Evolutionary conservation across 73 alveolate genomes (phyloP), one percentile per base, ranked within the genome.

Genomic region (Paramecium sexaurelia): DNA sequence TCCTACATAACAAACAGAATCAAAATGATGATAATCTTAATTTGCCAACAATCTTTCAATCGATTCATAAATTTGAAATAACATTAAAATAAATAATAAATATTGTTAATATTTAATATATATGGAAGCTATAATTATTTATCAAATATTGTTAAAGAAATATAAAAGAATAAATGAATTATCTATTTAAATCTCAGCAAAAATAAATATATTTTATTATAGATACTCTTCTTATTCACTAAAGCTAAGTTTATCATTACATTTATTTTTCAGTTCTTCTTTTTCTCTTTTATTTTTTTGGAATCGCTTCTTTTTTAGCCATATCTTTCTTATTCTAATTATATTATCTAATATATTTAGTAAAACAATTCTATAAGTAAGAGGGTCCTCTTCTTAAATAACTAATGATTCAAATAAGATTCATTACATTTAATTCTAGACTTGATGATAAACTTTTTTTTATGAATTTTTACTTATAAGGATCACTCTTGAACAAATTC

Each of bases 21-120:
- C 84, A 66, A 66, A 20, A 66, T 66, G 45, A 33, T 66, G 84
- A 33, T 66, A 22, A 66, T 57, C 82, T 57, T 57, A 29, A 22
- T 57, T 57, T 0, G 35, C 35, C 3, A 57, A 22, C 35, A 57
- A 29, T 57, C 19, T 57, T 9, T 26, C 40, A 57, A 57, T 66
- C 26, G 84, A 24, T 20, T 66, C 84, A 51, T 51, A 51, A 51
- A 51, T 51, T 51, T 51, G 27, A 51, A 51, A 15, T 51, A 51
- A 6, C 67, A 51, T 51, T n/a, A 51, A 51, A 51, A 51, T 51
- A 51, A 35, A 35, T 35, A 4, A 35, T 35, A 35, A 4, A 35
- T 35, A 35, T 35, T 35, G 2, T 4, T 35, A 35, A 35, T 35
- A n/a, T n/a, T n/a, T n/a, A n/a, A n/a, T n/a, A n/a, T n/a, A n/a